Conservation (phyloP, 495 filamentous ascomycete species). For the Saxophila tyrrhenica region DNA sequence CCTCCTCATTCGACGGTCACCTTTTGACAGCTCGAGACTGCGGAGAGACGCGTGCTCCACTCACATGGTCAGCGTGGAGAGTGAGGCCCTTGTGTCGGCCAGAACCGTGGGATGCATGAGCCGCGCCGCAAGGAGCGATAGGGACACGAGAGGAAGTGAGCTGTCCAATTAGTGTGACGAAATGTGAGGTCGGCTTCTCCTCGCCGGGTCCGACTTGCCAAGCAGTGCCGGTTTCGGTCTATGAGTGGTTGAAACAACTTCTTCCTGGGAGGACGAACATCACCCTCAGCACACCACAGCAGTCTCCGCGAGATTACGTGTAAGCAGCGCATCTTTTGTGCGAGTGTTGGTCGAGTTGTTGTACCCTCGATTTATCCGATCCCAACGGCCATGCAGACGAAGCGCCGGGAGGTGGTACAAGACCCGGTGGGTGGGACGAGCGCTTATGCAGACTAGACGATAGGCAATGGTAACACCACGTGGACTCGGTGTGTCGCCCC, state of each 20-base stretch:
- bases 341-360: background rate
- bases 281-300: background rate
- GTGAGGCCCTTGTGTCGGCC: background rate
- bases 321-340: background rate
- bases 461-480: background rate
- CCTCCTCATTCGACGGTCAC: background rate
- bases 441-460: background rate
- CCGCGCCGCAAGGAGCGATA: background rate
- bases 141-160: background rate
- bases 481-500: background rate
- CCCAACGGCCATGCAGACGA: background rate
- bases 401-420: background rate
- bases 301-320: background rate
- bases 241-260: background rate
- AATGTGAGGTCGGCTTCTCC: background rate
- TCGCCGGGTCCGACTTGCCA: background rate
- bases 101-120: background rate
- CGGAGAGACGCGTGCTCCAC: background rate
- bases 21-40: background rate
- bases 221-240: background rate
- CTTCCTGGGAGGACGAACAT: too few species aligned
- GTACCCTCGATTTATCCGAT: background rate
- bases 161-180: background rate
- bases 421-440: background rate
- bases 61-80: background rate